A percentile compares a stretch with the other conserved stretches of the same genome.
These are phyloP conservation scores for Vigna radiata DNA, from an alignment of 306 rosid genomes.

Conservation along the genomic window DNA sequence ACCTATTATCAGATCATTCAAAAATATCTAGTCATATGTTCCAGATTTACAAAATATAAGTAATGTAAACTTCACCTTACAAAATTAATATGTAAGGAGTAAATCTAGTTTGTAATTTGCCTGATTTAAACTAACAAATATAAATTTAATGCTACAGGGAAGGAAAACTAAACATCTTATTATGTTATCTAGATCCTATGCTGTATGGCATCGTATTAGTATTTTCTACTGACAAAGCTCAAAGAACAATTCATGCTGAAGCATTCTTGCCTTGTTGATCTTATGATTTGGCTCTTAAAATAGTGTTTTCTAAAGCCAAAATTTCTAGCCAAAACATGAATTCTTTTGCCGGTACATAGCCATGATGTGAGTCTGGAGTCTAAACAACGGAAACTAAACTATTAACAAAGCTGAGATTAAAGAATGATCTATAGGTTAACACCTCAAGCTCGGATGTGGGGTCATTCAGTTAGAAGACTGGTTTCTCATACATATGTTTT, in stretches of 20 bases:
- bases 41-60: too few relatives aligned
- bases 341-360: background rate
- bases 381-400: constrained; percentile 34
- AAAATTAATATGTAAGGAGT: background rate
- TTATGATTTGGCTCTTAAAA: constrained; percentile 43
- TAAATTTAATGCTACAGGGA: constrained; percentile 19
- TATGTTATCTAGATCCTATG: constrained; percentile 29
- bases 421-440: constrained; percentile 10
- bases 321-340: constrained; percentile 36
- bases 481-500: constrained; percentile 27
- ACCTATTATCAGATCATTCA: too few relatives aligned
- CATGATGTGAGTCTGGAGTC: constrained; percentile 40
- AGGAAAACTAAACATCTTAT: constrained; percentile 11
- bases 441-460: background rate
- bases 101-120: background rate
- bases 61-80: too few relatives aligned
- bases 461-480: constrained; percentile 35
- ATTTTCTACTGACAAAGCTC: constrained; percentile 47
- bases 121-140: constrained; percentile 7
- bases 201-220: constrained; percentile 35
- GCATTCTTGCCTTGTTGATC: constrained; percentile 43
- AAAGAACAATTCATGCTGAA: constrained; percentile 45
- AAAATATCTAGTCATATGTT: too few relatives aligned
- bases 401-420: constrained; percentile 39
- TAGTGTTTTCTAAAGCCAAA: constrained; percentile 46